A percentile compares a stretch with the other conserved stretches of the same genome.
These are phyloP conservation scores for Scutellaria baicalensis DNA, from an alignment of 257 asterid species.

Conservation along the genomic window DNA sequence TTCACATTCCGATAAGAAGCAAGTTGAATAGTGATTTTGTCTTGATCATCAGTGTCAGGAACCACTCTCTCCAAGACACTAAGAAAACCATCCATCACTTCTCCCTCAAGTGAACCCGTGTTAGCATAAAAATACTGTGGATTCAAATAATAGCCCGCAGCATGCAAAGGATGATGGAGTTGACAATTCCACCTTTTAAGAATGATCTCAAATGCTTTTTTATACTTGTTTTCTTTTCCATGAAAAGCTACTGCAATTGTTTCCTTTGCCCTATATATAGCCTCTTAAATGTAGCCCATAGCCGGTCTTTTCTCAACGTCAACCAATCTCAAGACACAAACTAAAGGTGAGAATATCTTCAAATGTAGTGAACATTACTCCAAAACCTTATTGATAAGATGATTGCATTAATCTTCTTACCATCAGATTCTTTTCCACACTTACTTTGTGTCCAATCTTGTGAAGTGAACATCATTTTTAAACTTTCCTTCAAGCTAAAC, in stretches of 20 bases:
- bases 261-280: not conserved
- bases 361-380: not conserved
- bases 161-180: constrained; percentile 1
- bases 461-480: no score
- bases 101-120: no score
- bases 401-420: no score
- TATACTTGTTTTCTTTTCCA: no score
- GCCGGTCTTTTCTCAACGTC: not conserved
- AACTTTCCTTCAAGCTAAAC: no score
- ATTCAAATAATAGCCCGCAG: no score
- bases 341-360: not conserved
- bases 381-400: no score
- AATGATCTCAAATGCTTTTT: not conserved
- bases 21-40: not conserved
- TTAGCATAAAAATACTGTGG: no score
- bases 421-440: no score
- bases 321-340: not conserved
- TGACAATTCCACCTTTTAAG: not conserved
- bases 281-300: not conserved
- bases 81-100: not conserved
- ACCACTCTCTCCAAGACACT: not conserved
- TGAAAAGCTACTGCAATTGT: no score
- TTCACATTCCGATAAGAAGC: not conserved
- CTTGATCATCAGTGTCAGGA: not conserved
- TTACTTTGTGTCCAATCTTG: no score